A percentile compares a stretch with the other conserved stretches of the same genome.
Conservation (phyloP, 2,329 filamentous ascomycete species). For the Penicillium sclerotiorum region DNA sequence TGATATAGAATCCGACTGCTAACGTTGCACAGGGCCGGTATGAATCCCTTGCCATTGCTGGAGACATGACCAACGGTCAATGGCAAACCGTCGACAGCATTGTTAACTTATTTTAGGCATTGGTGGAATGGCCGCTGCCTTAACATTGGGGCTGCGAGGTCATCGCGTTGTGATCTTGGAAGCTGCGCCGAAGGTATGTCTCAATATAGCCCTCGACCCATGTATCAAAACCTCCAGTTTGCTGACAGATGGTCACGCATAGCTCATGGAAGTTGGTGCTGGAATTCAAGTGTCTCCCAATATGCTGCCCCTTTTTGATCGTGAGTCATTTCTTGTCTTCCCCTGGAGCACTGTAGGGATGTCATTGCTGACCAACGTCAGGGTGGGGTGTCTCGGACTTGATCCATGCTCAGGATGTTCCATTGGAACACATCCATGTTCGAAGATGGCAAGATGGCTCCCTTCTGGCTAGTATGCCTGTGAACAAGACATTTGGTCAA, state of each 20-base stretch:
- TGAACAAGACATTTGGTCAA: constrained; percentile 39
- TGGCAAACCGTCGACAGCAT: no score
- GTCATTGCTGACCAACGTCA: constrained; percentile 10
- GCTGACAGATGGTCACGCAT: constrained; percentile 5
- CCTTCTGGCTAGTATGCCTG: constrained; percentile 35
- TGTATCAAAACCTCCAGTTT: background rate
- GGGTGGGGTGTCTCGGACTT: constrained; percentile 39
- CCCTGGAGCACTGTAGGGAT: background rate
- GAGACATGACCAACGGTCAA: background rate
- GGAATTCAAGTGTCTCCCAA: constrained; percentile 84
- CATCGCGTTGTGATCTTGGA: constrained; percentile 38
- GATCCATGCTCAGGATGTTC: constrained; percentile 37
- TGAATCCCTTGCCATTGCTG: constrained; percentile 7
- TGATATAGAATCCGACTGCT: constrained; percentile 7
- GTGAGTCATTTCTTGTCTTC: constrained; percentile 31
- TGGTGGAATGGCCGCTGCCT: constrained; percentile 39
- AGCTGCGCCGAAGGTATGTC: constrained; percentile 36
- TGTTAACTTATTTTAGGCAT: constrained; percentile 31
- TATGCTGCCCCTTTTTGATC: constrained; percentile 73
- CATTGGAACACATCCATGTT: constrained; percentile 39
- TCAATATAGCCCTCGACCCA: no score
- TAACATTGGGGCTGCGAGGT: constrained; percentile 37
- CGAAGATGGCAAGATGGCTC: constrained; percentile 39
- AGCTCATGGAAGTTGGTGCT: constrained; percentile 64
- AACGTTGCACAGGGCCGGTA: constrained; percentile 31